Evolutionary conservation across 169 alveolate genomes (phyloP), one percentile per base, ranked within the genome.

Genomic region (Eimeria falciformis): DNA sequence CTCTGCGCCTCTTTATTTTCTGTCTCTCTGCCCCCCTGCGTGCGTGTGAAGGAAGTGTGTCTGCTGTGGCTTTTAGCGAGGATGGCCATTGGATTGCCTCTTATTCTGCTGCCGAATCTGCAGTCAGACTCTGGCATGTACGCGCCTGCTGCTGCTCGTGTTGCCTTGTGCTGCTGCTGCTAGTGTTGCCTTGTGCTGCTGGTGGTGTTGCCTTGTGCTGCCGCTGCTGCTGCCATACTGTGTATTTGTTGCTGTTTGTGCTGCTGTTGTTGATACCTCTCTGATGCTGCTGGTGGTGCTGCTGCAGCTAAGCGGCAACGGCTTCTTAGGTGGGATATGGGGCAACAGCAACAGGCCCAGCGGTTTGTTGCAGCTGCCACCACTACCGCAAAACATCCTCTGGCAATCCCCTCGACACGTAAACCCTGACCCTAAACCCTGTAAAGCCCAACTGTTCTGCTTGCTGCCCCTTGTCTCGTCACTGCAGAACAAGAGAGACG

Each of bases 51-150:
- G 91, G 87, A 14, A 77, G 40, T 14, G 93, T 93, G n/a, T 84
- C 89, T 66, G 94, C 94, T 12, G 23, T 93, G 55, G 88, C 90
- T 25, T 93, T 93, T 81, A 73, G 88, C 53, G 92, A 93, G 27
- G 95, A 90, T n/a, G 95, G 95, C 1, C 86, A 89, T 40, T 86
- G 62, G 71, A 71, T 93, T n/a, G 95, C 95, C 25, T 93, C 95
- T 0, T 93, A 93, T 37, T 93, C 95, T 2, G 88, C 89, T 23
- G 81, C 93, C 2, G 95, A 93, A 45, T 55, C 75, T 21, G 85
- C 94, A 12, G 91, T 93, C 14, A 71, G 95, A 25, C 82, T 89
- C 37, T 93, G 95, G 95, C 95, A 93, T 58, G 89, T 79, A 23
- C 17, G 73, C 29, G 45, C 89, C 17, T 12, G 23, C 68, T 47